phyloP scores from a whole-genome alignment of 2,329 filamentous ascomycete genomes.

The Aureobasidium sp. region DNA sequence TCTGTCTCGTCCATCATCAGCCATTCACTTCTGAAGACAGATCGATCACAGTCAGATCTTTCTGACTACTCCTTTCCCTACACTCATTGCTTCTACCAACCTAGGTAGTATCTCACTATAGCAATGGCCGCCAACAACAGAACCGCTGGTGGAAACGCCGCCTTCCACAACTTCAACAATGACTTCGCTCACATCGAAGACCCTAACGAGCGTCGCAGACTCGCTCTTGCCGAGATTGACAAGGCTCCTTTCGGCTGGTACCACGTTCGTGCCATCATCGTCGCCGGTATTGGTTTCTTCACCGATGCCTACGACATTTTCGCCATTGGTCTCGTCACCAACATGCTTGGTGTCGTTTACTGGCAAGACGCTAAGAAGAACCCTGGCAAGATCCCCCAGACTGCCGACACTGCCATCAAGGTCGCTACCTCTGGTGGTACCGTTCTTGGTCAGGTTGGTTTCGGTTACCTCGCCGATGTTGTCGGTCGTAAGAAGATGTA shows the following conservation, averaged over 20 bases:
- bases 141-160: conserved; percentile 59
- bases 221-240: conserved; percentile 75
- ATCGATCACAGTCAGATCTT: conserved; percentile 9
- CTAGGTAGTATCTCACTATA: background rate
- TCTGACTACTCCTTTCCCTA: background rate
- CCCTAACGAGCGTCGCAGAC: conserved; percentile 69
- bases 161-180: conserved; percentile 73
- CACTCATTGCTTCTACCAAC: background rate
- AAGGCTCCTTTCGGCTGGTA: conserved; percentile 79
- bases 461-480: conserved; percentile 70
- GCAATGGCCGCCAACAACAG: conserved; percentile 23
- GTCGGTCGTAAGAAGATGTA: conserved; percentile 80
- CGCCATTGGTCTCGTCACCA: conserved; percentile 63
- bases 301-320: conserved; percentile 78
- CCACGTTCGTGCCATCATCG: conserved; percentile 67
- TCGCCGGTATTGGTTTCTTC: conserved; percentile 82
- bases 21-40: conserved; percentile 13
- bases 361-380: conserved; percentile 41
- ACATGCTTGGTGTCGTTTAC: conserved; percentile 74
- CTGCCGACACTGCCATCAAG: conserved; percentile 75
- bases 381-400: conserved; percentile 51
- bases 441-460: conserved; percentile 73
- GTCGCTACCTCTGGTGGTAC: conserved; percentile 77
- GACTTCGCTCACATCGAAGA: conserved; percentile 60
- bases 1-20: conserved; percentile 11